A percentile compares a stretch with the other conserved stretches of the same genome.
Conservation (phyloP, 495 filamentous ascomycete genomes). For the Lichina pygmaea region DNA sequence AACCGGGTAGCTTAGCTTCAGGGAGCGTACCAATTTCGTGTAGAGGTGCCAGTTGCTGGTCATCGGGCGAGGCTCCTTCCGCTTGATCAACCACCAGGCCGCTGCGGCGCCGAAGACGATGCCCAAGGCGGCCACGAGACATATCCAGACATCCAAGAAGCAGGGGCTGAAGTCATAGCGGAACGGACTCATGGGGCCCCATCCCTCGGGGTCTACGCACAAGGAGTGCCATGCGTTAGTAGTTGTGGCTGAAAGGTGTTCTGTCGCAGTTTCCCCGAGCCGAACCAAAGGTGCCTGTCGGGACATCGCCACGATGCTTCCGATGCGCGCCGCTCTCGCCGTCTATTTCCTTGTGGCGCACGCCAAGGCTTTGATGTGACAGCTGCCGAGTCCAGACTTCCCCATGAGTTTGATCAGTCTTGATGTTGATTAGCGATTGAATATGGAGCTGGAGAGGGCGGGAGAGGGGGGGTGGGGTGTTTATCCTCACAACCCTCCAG, state of each 20-base stretch:
- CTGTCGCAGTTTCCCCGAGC: too few relatives aligned
- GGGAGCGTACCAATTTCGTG: conserved; percentile 46
- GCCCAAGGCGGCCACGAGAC: conserved; percentile 47
- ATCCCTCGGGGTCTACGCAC: conserved; percentile 74
- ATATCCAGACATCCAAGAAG: conserved; percentile 72
- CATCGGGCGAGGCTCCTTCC: conserved; percentile 29
- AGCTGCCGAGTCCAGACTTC: too few relatives aligned
- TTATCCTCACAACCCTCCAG: too few relatives aligned
- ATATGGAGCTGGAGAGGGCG: too few relatives aligned
- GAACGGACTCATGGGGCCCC: conserved; percentile 68
- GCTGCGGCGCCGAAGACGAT: conserved; percentile 50
- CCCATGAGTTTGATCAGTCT: too few relatives aligned
- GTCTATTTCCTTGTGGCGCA: too few relatives aligned
- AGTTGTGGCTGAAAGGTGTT: background rate
- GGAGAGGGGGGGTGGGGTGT: too few relatives aligned
- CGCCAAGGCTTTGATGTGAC: too few relatives aligned
- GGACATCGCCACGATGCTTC: too few relatives aligned
- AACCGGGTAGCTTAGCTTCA: conserved; percentile 4
- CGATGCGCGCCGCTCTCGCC: too few relatives aligned
- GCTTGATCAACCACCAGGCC: conserved; percentile 47
- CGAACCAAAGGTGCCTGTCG: too few relatives aligned
- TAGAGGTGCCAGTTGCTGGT: conserved; percentile 90
- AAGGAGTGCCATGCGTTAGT: conserved; percentile 26
- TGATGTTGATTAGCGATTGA: too few relatives aligned
- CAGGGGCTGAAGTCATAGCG: conserved; percentile 90